Conservation (phyloP, 257 asterid genomes). For the Solanum virginianum region DNA sequence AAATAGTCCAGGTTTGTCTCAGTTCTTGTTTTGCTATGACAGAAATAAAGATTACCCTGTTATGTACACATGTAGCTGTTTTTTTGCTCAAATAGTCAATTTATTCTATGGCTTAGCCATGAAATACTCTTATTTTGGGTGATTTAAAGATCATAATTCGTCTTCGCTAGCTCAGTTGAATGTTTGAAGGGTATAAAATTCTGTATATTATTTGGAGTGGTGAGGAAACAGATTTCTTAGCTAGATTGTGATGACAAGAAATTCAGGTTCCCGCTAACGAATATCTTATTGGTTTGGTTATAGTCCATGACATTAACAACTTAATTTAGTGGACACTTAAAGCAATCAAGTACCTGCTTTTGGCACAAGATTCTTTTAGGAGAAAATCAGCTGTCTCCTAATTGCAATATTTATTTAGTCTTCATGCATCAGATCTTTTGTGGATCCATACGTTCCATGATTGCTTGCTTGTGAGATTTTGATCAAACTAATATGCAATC, state of each 20-base stretch:
- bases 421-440: background rate
- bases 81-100: background rate
- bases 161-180: background rate
- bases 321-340: background rate
- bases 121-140: background rate
- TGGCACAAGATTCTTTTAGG: background rate
- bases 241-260: background rate
- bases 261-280: background rate
- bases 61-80: background rate
- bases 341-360: background rate
- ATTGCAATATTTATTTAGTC: background rate
- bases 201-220: background rate
- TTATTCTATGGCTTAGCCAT: background rate
- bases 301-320: background rate
- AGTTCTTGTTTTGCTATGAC: background rate
- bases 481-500: background rate
- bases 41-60: background rate
- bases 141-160: background rate
- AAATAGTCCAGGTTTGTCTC: conserved; percentile 74
- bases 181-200: background rate
- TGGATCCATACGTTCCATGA: background rate
- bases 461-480: background rate
- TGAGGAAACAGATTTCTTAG: background rate
- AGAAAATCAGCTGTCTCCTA: background rate
- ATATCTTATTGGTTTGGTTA: background rate